Percentiles rank a stretch among this genome's conserved stretches.
Conservation (phyloP, 2,329 filamentous ascomycete genomes). For the Arthrobotrys megalospora region DNA sequence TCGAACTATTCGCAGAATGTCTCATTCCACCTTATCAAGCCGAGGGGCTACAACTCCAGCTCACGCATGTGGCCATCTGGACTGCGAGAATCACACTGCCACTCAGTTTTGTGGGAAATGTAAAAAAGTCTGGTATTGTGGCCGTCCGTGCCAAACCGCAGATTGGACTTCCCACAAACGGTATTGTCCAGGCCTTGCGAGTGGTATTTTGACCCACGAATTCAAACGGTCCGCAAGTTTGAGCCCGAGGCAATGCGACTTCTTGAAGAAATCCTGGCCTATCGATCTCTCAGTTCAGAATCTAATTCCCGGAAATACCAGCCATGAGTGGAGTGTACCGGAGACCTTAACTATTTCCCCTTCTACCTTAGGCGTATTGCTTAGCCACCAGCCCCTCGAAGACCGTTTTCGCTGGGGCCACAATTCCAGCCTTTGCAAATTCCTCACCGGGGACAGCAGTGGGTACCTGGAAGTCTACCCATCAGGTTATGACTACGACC, state of each 20-base stretch:
- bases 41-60: conserved; percentile 10
- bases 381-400: conserved; percentile 21
- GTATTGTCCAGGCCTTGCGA: conserved; percentile 18
- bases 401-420: conserved; percentile 28
- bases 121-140: conserved; percentile 25
- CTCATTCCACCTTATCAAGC: conserved; percentile 26
- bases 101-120: conserved; percentile 44
- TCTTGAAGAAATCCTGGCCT: conserved; percentile 14
- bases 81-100: conserved; percentile 32
- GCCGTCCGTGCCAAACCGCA: conserved; percentile 4
- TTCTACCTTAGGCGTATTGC: conserved; percentile 20
- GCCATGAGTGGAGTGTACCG: conserved; percentile 27
- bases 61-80: conserved; percentile 25
- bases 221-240: conserved; percentile 26
- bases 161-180: conserved; percentile 24
- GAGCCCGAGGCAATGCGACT: conserved; percentile 24
- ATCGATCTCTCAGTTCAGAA: conserved; percentile 27
- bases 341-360: conserved; percentile 16
- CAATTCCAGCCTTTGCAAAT: conserved; percentile 33
- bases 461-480: conserved; percentile 25
- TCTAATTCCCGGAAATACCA: conserved; percentile 25
- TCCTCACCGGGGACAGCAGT: conserved; percentile 31
- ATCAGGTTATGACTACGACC: conserved; percentile 27
- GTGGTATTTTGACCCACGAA: conserved; percentile 23
- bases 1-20: conserved; percentile 8